Conservation (phyloP, 2,329 filamentous ascomycete species). For the Sporothrix dimorphospora region DNA sequence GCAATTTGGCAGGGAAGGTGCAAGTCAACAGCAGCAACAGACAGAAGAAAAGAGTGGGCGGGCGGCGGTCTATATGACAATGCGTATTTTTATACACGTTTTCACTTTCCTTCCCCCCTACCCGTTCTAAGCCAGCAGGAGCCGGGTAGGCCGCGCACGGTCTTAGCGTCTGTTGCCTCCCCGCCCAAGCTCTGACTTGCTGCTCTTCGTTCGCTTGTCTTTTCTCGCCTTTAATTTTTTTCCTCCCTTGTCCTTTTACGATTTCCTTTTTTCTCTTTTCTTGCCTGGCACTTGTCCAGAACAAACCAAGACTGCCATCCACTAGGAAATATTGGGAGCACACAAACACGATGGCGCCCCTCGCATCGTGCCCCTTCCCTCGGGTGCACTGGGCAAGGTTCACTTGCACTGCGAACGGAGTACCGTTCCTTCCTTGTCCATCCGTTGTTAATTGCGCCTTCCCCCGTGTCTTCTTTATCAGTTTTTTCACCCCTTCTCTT, state of each 20-base stretch:
- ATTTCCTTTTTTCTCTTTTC: background rate
- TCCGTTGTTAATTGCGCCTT: background rate
- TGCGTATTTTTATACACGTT: conserved; percentile 41
- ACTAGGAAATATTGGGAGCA: background rate
- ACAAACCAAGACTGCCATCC: conserved; percentile 8
- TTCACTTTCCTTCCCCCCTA: conserved; percentile 26
- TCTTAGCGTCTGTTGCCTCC: conserved; percentile 28
- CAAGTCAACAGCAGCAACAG: conserved; percentile 24
- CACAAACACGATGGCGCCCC: background rate
- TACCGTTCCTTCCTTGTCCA: conserved; percentile 8
- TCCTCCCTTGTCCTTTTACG: conserved; percentile 16
- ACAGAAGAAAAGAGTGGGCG: conserved; percentile 36
- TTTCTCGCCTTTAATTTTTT: conserved; percentile 15
- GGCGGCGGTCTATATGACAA: conserved; percentile 39
- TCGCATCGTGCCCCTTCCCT: conserved; percentile 5
- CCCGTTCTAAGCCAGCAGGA: conserved; percentile 15
- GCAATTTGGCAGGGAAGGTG: conserved; percentile 19
- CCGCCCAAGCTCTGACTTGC: conserved; percentile 28
- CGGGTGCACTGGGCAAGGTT: background rate
- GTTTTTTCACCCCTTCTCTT: background rate
- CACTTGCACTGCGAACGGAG: background rate
- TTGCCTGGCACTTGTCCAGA: background rate
- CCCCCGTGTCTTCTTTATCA: background rate
- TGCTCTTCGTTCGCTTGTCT: conserved; percentile 11
- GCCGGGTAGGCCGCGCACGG: conserved; percentile 33